These are phyloP conservation scores for Fraxinus cuspidata DNA, from an alignment of 257 asterid species.

Conservation along the genomic window DNA sequence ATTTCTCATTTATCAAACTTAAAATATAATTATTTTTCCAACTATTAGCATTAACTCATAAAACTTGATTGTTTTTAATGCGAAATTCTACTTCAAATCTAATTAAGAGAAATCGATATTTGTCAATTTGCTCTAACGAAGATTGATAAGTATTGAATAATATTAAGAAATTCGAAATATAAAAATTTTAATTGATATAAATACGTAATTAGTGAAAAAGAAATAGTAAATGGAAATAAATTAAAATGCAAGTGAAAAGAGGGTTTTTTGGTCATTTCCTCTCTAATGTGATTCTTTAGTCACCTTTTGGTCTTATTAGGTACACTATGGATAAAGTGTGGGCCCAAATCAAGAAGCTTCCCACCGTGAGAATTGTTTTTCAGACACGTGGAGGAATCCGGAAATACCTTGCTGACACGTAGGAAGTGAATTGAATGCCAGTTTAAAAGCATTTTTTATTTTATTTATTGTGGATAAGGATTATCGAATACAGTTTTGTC, in stretches of 20 bases:
- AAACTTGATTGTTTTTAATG: too few relatives aligned
- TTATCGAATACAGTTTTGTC: slow-evolving; percentile 39
- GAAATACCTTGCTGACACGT: slow-evolving; percentile 31
- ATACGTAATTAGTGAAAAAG: too few relatives aligned
- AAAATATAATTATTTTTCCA: too few relatives aligned
- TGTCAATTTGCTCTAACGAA: too few relatives aligned
- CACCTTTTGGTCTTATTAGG: neutral
- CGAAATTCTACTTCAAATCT: too few relatives aligned
- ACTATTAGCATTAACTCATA: too few relatives aligned
- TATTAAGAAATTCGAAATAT: too few relatives aligned
- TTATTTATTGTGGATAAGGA: slow-evolving; percentile 43
- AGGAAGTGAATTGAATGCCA: slow-evolving; percentile 35
- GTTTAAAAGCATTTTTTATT: neutral
- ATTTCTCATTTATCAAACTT: too few relatives aligned
- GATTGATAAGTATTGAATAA: too few relatives aligned
- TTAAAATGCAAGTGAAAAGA: neutral
- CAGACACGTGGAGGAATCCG: slow-evolving; percentile 54
- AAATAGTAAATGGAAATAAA: too few relatives aligned
- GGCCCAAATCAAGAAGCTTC: neutral
- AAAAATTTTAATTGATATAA: too few relatives aligned
- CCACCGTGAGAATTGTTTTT: neutral
- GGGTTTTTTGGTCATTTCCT: neutral
- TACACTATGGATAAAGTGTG: neutral
- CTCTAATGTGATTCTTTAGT: neutral
- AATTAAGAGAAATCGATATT: too few relatives aligned